A percentile compares a stretch with the other conserved stretches of the same genome.
Evolutionary conservation across 2,329 filamentous ascomycete genomes (phyloP).

Genomic region (Hymenoscyphus albidus): DNA sequence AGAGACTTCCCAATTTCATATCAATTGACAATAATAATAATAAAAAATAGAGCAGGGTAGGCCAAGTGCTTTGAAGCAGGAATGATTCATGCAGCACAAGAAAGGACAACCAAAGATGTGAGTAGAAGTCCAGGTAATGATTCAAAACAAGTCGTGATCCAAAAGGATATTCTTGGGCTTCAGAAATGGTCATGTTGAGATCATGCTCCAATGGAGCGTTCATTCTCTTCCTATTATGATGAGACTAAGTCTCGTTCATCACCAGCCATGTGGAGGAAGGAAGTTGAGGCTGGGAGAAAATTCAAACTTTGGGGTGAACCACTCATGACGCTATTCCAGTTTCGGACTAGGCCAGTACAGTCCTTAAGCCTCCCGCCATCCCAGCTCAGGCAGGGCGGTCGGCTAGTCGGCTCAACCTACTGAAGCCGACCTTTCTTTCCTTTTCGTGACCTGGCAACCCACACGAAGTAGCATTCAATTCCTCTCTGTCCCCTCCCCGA

Average conservation of each 20-base stretch:
- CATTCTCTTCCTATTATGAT: constrained; percentile 68
- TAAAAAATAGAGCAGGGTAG: too few relatives aligned
- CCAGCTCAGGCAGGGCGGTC: background rate
- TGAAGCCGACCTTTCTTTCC: background rate
- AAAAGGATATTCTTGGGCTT: constrained; percentile 41
- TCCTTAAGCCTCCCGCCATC: background rate
- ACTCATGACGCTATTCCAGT: background rate
- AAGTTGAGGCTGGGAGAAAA: background rate
- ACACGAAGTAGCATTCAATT: constrained; percentile 6
- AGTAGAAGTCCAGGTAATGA: background rate
- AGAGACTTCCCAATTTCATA: too few relatives aligned
- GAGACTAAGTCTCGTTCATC: constrained; percentile 55
- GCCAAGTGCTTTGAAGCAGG: too few relatives aligned
- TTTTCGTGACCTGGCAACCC: background rate
- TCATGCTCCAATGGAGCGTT: constrained; percentile 52
- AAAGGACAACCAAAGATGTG: background rate
- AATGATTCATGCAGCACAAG: background rate
- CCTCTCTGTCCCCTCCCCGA: background rate
- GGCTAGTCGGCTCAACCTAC: too few relatives aligned
- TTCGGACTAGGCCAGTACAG: background rate
- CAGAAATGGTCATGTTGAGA: constrained; percentile 58
- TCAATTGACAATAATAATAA: too few relatives aligned
- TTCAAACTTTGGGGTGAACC: background rate
- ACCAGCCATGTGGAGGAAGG: constrained; percentile 36
- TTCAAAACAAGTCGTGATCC: background rate